Evolutionary conservation across 441 rosid species (phyloP).

Genomic region (Eruca vesicaria): DNA sequence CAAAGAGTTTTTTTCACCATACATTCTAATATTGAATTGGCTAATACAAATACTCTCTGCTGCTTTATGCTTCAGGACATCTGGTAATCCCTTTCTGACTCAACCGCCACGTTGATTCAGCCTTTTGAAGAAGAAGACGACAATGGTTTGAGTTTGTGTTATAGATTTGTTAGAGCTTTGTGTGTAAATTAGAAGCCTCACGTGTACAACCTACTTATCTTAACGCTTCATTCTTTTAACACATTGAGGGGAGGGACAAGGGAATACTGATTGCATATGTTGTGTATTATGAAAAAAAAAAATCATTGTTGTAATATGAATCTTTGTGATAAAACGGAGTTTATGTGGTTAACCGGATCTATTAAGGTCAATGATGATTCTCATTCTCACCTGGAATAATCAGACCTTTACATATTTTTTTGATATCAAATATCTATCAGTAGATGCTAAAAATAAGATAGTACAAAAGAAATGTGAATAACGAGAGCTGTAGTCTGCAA

Average conservation of each 20-base stretch:
- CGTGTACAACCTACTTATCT: slow-evolving; percentile 27
- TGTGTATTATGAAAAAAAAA: slow-evolving; percentile 19
- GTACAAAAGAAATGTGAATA: slow-evolving; percentile 19
- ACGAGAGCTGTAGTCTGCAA: slow-evolving; percentile 9
- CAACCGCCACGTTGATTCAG: slow-evolving; percentile 39
- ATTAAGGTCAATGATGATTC: background rate
- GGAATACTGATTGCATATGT: slow-evolving; percentile 20
- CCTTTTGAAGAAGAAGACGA: slow-evolving; percentile 16
- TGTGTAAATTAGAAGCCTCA: slow-evolving; percentile 28
- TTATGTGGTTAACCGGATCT: background rate
- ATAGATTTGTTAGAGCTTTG: slow-evolving; percentile 27
- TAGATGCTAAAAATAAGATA: background rate
- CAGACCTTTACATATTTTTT: background rate
- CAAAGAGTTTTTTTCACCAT: background rate
- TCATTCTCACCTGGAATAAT: background rate
- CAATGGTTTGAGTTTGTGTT: slow-evolving; percentile 26
- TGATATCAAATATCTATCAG: background rate
- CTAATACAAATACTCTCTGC: slow-evolving; percentile 22
- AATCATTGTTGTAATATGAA: slow-evolving; percentile 12
- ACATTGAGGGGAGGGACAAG: background rate
- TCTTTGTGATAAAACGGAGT: slow-evolving; percentile 3
- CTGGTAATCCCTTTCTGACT: slow-evolving; percentile 56
- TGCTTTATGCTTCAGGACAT: slow-evolving; percentile 41
- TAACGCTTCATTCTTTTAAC: slow-evolving; percentile 22
- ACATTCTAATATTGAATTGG: background rate